phyloP scores from a whole-genome alignment of 75 land plant genomes.

The Pinus albicaulis region DNA sequence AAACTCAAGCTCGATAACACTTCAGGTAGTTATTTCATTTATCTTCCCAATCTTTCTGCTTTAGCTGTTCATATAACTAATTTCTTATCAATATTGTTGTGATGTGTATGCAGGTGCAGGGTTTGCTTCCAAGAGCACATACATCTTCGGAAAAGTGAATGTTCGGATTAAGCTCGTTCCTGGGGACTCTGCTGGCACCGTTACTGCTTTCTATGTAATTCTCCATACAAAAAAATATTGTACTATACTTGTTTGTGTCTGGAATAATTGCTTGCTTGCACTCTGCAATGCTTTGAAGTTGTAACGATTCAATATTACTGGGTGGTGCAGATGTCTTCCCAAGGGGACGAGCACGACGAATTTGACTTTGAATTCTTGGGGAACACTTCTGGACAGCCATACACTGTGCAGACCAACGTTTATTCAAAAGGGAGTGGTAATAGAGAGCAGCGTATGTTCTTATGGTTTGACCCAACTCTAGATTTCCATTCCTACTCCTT shows the following conservation, averaged over 20 bases:
- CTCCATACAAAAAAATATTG: not conserved
- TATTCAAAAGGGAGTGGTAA: conserved; percentile 36
- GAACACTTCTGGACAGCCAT: conserved; percentile 41
- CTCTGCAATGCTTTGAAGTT: not conserved
- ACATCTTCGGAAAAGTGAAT: conserved; percentile 35
- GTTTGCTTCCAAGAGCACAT: conserved; percentile 32
- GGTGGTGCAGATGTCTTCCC: conserved; percentile 36
- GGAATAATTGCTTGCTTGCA: not conserved
- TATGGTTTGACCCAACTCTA: conserved; percentile 43
- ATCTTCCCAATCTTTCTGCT: not conserved
- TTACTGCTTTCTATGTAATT: conserved; percentile 45
- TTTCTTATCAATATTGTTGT: too few relatives aligned
- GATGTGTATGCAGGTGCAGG: conserved; percentile 30
- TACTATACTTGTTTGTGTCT: not conserved
- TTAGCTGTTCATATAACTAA: not conserved
- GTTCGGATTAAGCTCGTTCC: conserved; percentile 39
- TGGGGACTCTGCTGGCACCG: conserved; percentile 59
- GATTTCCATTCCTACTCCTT: conserved; percentile 40
- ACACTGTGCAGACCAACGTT: conserved; percentile 41
- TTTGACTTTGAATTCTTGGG: conserved; percentile 50
- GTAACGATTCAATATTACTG: not conserved
- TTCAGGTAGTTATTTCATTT: conserved; percentile 11
- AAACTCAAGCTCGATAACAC: conserved; percentile 18
- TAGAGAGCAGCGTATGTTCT: conserved; percentile 33
- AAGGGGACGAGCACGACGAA: conserved; percentile 31